Percentiles rank a stretch among this genome's conserved stretches.
These are phyloP conservation scores for Xylariales sp. DNA, from an alignment of 2,329 filamentous ascomycete genomes.

Conservation along the genomic window DNA sequence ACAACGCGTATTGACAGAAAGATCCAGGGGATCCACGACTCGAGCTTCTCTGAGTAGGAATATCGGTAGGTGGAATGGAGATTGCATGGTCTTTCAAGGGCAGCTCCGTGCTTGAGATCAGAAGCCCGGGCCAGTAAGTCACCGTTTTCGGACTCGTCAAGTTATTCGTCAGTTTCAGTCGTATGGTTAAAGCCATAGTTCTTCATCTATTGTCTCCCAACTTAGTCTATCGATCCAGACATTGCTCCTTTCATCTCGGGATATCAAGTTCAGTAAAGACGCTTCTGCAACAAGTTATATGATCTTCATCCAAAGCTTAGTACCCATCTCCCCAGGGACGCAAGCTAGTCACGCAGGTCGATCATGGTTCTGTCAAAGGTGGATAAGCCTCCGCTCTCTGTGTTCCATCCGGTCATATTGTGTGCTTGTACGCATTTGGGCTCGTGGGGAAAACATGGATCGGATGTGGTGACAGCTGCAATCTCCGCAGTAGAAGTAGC, in stretches of 20 bases:
- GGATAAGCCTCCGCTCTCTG: conserved; percentile 28
- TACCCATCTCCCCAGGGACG: background rate
- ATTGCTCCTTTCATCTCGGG: conserved; percentile 11
- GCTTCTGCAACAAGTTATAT: conserved; percentile 12
- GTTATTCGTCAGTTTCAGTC: too few relatives aligned
- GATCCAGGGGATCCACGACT: conserved; percentile 31
- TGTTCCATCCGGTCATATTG: conserved; percentile 31
- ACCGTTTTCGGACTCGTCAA: too few relatives aligned
- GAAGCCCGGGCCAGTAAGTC: too few relatives aligned
- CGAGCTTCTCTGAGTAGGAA: conserved; percentile 25
- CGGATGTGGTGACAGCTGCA: conserved; percentile 36
- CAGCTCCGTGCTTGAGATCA: too few relatives aligned
- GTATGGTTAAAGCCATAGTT: too few relatives aligned
- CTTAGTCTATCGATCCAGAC: conserved; percentile 9
- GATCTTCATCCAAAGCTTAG: conserved; percentile 10
- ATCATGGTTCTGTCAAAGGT: conserved; percentile 15
- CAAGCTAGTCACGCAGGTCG: conserved; percentile 8
- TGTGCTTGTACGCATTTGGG: conserved; percentile 35
- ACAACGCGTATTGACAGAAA: conserved; percentile 25
- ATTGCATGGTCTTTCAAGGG: too few relatives aligned
- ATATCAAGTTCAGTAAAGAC: conserved; percentile 10
- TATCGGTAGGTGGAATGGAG: conserved; percentile 1
- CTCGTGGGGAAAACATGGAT: conserved; percentile 33
- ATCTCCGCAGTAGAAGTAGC: conserved; percentile 29
- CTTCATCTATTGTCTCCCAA: conserved; percentile 13